These are phyloP conservation scores for Picea abies DNA, from an alignment of 83 land plant species.

Conservation along the genomic window DNA sequence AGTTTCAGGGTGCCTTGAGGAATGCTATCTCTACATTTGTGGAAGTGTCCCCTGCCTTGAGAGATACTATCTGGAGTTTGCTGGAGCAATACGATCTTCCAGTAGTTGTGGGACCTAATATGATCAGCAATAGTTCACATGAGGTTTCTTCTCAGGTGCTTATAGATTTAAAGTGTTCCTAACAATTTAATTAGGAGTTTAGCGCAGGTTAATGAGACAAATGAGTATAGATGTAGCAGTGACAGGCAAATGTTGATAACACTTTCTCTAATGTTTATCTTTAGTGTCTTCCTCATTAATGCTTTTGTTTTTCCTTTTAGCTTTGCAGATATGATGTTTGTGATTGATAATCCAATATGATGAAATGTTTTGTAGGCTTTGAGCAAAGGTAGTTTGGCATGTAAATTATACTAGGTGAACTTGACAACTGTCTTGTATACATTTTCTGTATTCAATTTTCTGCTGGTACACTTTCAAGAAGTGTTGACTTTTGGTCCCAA, in stretches of 20 bases:
- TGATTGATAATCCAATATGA: no score
- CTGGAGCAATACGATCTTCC: slow-evolving; percentile 95
- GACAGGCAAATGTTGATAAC: neutral
- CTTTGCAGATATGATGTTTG: no score
- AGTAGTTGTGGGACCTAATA: slow-evolving; percentile 60
- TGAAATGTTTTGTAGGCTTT: neutral
- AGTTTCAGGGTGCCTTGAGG: slow-evolving; percentile 83
- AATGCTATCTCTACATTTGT: slow-evolving; percentile 84
- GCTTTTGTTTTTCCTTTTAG: neutral
- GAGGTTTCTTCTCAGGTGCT: slow-evolving; percentile 66
- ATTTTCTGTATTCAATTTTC: neutral
- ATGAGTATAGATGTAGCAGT: neutral
- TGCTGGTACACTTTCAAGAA: no score
- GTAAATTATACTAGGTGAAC: neutral
- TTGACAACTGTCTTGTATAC: neutral
- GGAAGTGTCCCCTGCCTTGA: slow-evolving; percentile 71
- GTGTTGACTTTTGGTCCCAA: neutral
- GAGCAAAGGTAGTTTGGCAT: neutral
- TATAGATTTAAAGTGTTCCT: neutral
- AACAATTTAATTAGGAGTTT: neutral
- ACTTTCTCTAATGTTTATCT: neutral
- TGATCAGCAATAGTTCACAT: slow-evolving; percentile 34
- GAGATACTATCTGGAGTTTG: slow-evolving; percentile 85
- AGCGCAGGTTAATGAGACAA: neutral
- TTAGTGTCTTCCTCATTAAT: neutral